These are phyloP conservation scores for Oryza australiensis DNA, from an alignment of 176 grass and related monocot species.

Conservation along the genomic window DNA sequence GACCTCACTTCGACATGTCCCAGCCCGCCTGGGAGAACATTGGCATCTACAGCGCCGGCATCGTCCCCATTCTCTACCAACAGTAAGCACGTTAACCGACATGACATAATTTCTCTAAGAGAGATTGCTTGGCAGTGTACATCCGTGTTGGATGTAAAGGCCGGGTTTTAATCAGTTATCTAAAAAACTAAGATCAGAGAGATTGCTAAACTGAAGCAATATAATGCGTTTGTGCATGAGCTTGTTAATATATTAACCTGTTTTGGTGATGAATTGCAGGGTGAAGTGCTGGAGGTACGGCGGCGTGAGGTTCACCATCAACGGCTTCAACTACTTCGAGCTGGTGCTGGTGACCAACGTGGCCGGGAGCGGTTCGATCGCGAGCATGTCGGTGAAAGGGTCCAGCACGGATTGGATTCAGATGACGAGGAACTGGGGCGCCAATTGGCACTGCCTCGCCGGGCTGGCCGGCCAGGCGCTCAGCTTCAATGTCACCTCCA, in stretches of 20 bases:
- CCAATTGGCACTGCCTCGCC: slow-evolving; percentile 29
- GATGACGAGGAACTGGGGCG: slow-evolving; percentile 58
- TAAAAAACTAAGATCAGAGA: no score
- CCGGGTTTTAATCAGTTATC: no score
- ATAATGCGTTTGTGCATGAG: no score
- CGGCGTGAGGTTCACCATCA: slow-evolving; percentile 43
- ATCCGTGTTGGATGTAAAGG: no score
- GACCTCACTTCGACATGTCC: slow-evolving; percentile 56
- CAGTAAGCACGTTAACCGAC: slow-evolving; percentile 1
- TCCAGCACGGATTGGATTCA: slow-evolving; percentile 25
- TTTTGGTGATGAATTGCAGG: neutral
- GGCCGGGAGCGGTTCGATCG: slow-evolving; percentile 37
- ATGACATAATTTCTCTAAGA: no score
- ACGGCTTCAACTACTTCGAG: slow-evolving; percentile 48
- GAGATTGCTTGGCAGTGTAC: no score
- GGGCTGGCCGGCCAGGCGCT: slow-evolving; percentile 23
- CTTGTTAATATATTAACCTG: no score
- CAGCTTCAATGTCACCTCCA: slow-evolving; percentile 48
- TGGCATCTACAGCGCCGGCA: slow-evolving; percentile 30
- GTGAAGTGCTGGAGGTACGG: slow-evolving; percentile 42
- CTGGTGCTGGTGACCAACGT: slow-evolving; percentile 50
- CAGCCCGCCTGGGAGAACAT: slow-evolving; percentile 48
- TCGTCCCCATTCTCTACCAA: slow-evolving; percentile 52
- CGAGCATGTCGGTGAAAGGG: slow-evolving; percentile 30
- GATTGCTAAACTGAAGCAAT: no score